Percentiles rank a stretch among this genome's conserved stretches.
These are phyloP conservation scores for Populus hybrid DNA, from an alignment of 441 rosid species.

Conservation along the genomic window DNA sequence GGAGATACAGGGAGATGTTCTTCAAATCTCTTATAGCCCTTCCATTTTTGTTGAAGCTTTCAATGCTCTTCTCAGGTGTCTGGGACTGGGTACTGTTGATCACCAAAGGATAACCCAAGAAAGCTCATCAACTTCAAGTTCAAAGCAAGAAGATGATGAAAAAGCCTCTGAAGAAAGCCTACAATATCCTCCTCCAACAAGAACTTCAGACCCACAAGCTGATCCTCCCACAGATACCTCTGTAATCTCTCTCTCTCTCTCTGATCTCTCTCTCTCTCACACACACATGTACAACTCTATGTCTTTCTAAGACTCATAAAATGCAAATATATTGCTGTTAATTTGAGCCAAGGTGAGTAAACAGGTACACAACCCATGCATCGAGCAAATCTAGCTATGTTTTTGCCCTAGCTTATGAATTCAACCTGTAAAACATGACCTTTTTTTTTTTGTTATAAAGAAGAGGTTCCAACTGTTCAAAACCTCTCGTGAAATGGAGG, in stretches of 20 bases:
- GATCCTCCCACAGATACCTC: too few species aligned
- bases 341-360: too few species aligned
- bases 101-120: neutral
- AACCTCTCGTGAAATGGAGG: neutral
- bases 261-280: neutral
- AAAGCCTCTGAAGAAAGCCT: neutral
- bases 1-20: neutral
- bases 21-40: neutral
- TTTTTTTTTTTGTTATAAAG: too few species aligned
- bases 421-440: neutral
- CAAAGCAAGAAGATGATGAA: neutral
- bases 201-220: too few species aligned
- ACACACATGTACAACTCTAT: too few species aligned
- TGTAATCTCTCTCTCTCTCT: too few species aligned
- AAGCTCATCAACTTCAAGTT: conserved; percentile 1
- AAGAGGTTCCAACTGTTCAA: neutral
- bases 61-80: conserved; percentile 13
- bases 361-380: too few species aligned
- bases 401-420: too few species aligned
- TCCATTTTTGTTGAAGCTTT: neutral
- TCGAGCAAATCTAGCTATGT: too few species aligned
- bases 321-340: too few species aligned
- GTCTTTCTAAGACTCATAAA: too few species aligned
- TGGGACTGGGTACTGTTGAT: conserved; percentile 14
- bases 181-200: neutral